These are phyloP conservation scores for Ballota nigra DNA, from an alignment of 257 asterid species.

Conservation along the genomic window DNA sequence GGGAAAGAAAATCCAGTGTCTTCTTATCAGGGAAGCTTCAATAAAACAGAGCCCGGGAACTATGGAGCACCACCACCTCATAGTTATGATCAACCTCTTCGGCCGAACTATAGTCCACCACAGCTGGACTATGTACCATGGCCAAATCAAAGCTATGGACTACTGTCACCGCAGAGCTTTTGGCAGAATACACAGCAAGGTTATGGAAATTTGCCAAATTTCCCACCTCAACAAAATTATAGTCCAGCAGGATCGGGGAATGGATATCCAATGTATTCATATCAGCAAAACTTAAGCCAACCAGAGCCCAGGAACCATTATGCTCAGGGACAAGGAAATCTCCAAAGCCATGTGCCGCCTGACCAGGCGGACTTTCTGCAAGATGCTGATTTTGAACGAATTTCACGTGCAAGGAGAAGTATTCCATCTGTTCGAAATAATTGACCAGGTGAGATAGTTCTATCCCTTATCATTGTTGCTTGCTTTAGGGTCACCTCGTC, in stretches of 20 bases:
- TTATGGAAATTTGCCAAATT: conserved; percentile 27
- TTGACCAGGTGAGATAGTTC: conserved; percentile 38
- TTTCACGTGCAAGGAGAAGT: conserved; percentile 25
- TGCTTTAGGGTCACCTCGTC: background rate
- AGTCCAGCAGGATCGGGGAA: conserved; percentile 34
- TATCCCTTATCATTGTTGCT: conserved; percentile 4
- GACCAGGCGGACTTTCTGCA: conserved; percentile 33
- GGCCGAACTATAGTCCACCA: conserved; percentile 29
- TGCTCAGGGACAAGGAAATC: conserved; percentile 27
- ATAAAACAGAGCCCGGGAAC: conserved; percentile 23
- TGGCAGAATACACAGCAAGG: conserved; percentile 33
- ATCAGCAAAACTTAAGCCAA: conserved; percentile 24
- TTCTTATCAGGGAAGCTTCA: conserved; percentile 27
- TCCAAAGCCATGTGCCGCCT: conserved; percentile 18
- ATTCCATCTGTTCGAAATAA: conserved; percentile 24
- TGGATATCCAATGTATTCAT: conserved; percentile 24
- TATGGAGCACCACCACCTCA: conserved; percentile 40
- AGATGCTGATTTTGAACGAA: conserved; percentile 32
- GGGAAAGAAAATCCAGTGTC: conserved; percentile 30
- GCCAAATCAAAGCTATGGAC: conserved; percentile 24
- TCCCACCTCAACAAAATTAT: conserved; percentile 31
- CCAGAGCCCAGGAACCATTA: conserved; percentile 20
- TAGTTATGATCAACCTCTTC: conserved; percentile 26
- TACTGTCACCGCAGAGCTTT: conserved; percentile 31
- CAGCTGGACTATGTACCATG: conserved; percentile 25